Base-by-base conservation (phyloP, 1,284 basidiomycete species). In the Fomitiporia mediterranea region DNA sequence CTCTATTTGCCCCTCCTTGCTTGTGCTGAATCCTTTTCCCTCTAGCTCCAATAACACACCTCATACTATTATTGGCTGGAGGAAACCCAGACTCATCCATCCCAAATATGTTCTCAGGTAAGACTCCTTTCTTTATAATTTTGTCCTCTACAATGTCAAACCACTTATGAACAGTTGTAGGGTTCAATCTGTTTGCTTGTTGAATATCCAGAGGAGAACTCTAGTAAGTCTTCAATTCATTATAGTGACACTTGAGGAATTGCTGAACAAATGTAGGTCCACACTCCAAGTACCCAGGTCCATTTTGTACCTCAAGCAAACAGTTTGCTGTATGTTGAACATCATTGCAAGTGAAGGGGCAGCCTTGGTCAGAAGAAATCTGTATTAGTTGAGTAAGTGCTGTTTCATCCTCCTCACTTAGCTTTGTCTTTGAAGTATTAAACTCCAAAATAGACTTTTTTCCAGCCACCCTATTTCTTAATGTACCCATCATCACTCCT, bases 51-150 rank as follows among this genome's bases (percentile, higher is more conserved):
- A 70, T 52, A 2, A 72, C 69, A 11, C 61, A n/a, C 17, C 11
- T 2, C 4, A 28, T n/a, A 1, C 63, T 63, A 28, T 55, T 43
- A 37, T 66, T 53, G 2, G 62, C 60, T 4, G 61, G 57, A 8
- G 61, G 66, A 59, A 70, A 68, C 2, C 70, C 66, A 53, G 64
- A 68, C 60, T 74, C 67, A 55, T 74, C 72, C 68, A 72, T 70
- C 6, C 65, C 65, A 53, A 69, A 72, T 4, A 70, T 67, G 55
- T 70, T 59, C 30, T 67, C 56, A 4, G 59, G 56, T 11, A 44
- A n/a, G 35, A 71, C 63, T 3, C 61, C 60, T 23, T 42, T 30
- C 19, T n/a, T 21, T 4, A 17, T 21, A 9, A 43, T 21, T 19
- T 39, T 19, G 9, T 43, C 40, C 40, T 63, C 58, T 7, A 65